phyloP scores from a whole-genome alignment of 441 rosid genomes.

The Corymbia calophylla region DNA sequence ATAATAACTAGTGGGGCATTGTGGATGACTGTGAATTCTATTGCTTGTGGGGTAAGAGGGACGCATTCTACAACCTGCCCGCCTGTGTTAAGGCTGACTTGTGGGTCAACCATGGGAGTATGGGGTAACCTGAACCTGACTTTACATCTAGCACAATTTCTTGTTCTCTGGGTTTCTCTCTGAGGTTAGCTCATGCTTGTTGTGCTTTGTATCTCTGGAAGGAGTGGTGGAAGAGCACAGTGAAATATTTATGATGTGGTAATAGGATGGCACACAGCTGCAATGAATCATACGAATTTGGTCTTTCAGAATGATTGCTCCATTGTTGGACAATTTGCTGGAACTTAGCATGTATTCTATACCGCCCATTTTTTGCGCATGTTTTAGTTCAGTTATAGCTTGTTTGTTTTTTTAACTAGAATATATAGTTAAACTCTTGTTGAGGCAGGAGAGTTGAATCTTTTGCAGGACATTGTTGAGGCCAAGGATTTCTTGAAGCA shows the following conservation, averaged over 20 bases:
- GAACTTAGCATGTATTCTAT: not conserved
- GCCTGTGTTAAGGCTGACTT: not conserved
- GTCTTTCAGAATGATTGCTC: not conserved
- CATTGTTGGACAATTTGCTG: not conserved
- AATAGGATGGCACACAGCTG: not conserved
- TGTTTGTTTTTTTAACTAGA: not conserved
- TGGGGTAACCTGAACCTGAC: not conserved
- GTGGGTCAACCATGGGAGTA: not conserved
- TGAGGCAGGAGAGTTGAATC: not conserved
- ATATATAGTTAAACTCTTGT: not conserved
- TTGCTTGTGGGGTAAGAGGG: not conserved
- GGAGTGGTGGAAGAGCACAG: not conserved
- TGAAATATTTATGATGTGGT: not conserved
- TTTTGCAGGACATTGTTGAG: slow-evolving; percentile 46
- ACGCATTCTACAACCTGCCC: not conserved
- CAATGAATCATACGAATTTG: not conserved
- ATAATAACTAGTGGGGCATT: not conserved
- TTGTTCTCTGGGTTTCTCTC: not conserved
- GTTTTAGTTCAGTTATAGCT: not conserved
- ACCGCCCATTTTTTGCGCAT: not conserved
- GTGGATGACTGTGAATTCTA: not conserved
- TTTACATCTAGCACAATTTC: not conserved
- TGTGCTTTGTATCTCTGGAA: not conserved
- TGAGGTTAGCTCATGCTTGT: not conserved
- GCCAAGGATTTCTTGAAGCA: slow-evolving; percentile 61